Conservation (phyloP, 148 eudicot genomes). For the Rhododendron griersonianum region DNA sequence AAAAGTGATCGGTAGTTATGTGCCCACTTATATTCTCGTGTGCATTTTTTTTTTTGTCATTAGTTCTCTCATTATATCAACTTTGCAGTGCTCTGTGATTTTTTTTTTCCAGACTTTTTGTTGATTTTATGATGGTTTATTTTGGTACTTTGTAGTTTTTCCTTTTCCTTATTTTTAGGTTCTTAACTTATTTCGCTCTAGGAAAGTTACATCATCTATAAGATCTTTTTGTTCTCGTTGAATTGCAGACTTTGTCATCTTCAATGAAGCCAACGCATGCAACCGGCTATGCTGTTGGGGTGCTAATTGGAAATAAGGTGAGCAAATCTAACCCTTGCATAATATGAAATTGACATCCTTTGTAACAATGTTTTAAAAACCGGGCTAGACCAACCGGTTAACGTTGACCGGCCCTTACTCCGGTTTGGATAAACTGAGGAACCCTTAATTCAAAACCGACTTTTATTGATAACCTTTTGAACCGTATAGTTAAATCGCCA, state of each 20-base stretch:
- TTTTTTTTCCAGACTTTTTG: not conserved
- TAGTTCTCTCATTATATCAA: not conserved
- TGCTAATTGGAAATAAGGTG: conserved; percentile 70
- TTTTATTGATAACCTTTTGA: too few relatives aligned
- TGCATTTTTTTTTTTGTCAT: not conserved
- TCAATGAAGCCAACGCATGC: conserved; percentile 35
- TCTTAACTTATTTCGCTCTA: not conserved
- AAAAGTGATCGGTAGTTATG: not conserved
- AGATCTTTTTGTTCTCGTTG: not conserved
- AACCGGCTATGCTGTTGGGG: conserved; percentile 64
- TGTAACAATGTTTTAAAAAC: not conserved
- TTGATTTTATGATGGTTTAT: not conserved
- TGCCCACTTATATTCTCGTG: not conserved
- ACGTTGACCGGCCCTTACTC: too few relatives aligned
- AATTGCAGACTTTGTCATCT: conserved; percentile 53
- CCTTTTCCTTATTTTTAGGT: not conserved
- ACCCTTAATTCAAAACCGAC: too few relatives aligned
- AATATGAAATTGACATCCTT: not conserved
- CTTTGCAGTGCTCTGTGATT: not conserved
- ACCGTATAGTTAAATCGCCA: too few relatives aligned
- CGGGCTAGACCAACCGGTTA: too few relatives aligned
- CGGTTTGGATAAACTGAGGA: too few relatives aligned
- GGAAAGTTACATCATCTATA: not conserved
- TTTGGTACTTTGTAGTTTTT: not conserved
- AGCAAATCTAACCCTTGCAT: not conserved